Conservation (phyloP, 345 rosid species). For the Luvunga scandens region DNA sequence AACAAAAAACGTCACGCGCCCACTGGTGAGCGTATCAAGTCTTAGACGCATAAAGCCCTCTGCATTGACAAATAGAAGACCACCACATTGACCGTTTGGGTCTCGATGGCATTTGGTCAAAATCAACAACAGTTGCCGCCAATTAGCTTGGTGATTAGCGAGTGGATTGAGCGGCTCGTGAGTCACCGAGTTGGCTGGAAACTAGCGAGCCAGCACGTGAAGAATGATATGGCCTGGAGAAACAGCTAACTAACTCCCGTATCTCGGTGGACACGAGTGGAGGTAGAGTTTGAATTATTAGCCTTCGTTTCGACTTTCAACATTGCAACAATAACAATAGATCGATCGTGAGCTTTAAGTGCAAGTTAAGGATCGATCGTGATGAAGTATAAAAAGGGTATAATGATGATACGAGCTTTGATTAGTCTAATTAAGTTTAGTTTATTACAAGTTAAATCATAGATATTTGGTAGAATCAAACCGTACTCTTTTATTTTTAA, state of each 20-base stretch:
- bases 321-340: neutral
- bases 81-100: neutral
- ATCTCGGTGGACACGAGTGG: neutral
- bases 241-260: neutral
- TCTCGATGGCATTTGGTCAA: neutral
- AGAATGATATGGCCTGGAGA: neutral
- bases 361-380: slow-evolving; percentile 2
- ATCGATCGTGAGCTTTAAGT: slow-evolving; percentile 17
- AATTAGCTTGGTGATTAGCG: neutral
- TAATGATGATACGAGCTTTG: neutral
- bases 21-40: neutral
- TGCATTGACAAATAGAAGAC: neutral
- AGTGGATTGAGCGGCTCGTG: neutral
- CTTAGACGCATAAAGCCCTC: neutral
- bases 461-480: too few relatives aligned
- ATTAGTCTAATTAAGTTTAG: neutral
- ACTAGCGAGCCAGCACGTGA: neutral
- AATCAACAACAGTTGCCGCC: neutral
- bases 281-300: neutral
- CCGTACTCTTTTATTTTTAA: too few relatives aligned
- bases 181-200: neutral
- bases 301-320: neutral
- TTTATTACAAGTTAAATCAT: neutral
- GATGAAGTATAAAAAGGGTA: too few relatives aligned
- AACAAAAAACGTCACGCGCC: neutral